Base-by-base conservation (phyloP, 2,329 filamentous ascomycete species). In the Grosmannia clavigera region DNA sequence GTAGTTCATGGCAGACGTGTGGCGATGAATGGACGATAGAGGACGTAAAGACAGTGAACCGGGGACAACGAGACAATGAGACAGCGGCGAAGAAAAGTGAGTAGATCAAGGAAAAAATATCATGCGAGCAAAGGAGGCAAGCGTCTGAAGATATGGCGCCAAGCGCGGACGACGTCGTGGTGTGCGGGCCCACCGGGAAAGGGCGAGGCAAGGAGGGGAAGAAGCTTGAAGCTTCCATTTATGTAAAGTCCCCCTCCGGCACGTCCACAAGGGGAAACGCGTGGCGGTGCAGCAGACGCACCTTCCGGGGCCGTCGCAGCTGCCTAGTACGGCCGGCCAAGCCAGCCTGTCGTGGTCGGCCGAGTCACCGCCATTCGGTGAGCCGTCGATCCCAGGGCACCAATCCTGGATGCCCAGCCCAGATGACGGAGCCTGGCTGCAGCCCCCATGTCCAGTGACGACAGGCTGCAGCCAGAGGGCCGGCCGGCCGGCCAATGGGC, bases 1-100 rank as follows among this genome's bases (percentile, higher is more conserved):
- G 55, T 67, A 68, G 27, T 68, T 68, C 66, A 68, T 68, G 7
- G n/a, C 29, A 50, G 57, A 25, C 6, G 55, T 48, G 16, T 14
- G 4, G 27, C 3, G 33, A 22, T 22, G 53, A 35, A 31, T 50
- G 22, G 29, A 50, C 16, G 19, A 9, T 16, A 22, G 2, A 22
- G 40, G 25, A 40, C 38, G 38, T 10, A 40, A 14, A 16, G 38
- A 6, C 38, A 16, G 14, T 40, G 38, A 40, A 11, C 5, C 33
- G 11, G 40, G 14, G 40, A 43, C 40, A 19, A 46, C 6, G 40
- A 46, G 19, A 46, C 38, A 10, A 40, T 12, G 38, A 22, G n/a
- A 55, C 6, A 10, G 9, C 4, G 22, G 11, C 16, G 50, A 22
- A 27, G n/a, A 29, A 14, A 43, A 40, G 25, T 25, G 16, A 16